These are phyloP conservation scores for Micromonas commoda DNA, from an alignment of 139 green algal species.

Conservation along the genomic window DNA sequence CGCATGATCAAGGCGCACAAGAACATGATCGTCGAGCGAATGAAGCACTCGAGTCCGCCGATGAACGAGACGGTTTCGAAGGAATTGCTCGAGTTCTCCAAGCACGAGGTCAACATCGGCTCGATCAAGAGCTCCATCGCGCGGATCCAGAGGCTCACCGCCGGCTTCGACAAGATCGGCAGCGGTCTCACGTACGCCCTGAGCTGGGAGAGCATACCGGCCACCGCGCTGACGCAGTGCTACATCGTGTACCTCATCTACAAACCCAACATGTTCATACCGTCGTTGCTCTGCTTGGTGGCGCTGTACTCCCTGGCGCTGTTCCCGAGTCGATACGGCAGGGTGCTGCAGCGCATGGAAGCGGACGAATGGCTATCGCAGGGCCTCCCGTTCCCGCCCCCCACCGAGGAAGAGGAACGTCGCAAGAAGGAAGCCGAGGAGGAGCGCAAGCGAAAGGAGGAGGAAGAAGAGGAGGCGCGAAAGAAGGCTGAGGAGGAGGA, in stretches of 20 bases:
- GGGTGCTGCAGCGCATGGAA: background rate
- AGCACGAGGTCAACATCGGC: constrained; percentile 11
- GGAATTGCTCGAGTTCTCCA: background rate
- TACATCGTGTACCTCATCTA: constrained; percentile 6
- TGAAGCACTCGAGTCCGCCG: constrained; percentile 2
- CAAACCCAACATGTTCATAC: background rate
- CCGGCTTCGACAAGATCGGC: background rate
- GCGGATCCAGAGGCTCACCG: background rate
- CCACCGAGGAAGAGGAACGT: background rate
- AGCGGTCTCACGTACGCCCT: background rate
- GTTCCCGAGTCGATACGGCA: background rate
- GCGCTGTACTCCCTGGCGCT: background rate
- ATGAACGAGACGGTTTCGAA: constrained; percentile 6
- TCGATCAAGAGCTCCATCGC: constrained; percentile 9
- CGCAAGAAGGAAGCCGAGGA: background rate
- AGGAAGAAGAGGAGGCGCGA: background rate
- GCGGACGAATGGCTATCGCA: constrained; percentile 1
- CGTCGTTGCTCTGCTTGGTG: background rate
- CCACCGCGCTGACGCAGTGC: background rate
- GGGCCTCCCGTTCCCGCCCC: background rate
- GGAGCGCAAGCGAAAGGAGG: background rate
- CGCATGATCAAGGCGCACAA: background rate
- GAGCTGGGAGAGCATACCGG: background rate
- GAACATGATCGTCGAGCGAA: background rate
- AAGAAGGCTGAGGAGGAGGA: background rate